A percentile compares a stretch with the other conserved stretches of the same genome.
Conservation (phyloP, 2,329 filamentous ascomycete species). For the Chaetomiaceae sp. region DNA sequence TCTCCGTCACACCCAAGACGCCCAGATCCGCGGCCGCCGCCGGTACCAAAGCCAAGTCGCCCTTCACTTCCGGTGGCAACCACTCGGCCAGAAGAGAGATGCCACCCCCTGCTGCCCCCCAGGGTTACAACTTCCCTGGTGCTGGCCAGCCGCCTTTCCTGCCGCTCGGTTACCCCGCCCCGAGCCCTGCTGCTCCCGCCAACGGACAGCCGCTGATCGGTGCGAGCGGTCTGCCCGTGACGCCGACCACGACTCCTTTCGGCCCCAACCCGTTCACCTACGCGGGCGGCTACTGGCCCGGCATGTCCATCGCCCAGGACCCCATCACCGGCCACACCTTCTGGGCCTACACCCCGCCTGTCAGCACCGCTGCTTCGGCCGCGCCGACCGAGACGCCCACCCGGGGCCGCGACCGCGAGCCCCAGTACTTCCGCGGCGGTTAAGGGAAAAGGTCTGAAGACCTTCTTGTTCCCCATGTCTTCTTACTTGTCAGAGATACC, state of each 20-base stretch:
- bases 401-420: background rate
- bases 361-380: background rate
- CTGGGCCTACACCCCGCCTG: constrained; percentile 10
- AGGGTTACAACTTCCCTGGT: background rate
- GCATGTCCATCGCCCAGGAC: constrained; percentile 11
- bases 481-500: constrained; percentile 8
- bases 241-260: constrained; percentile 1
- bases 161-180: background rate
- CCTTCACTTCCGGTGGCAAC: background rate
- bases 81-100: background rate
- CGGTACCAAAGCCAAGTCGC: background rate
- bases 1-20: constrained; percentile 12
- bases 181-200: background rate
- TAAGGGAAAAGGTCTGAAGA: background rate
- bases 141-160: constrained; percentile 1
- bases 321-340: constrained; percentile 9
- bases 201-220: background rate
- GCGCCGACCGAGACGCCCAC: constrained; percentile 2
- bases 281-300: constrained; percentile 12
- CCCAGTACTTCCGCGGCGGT: background rate
- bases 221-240: constrained; percentile 10
- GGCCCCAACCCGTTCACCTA: constrained; percentile 5
- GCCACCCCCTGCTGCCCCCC: background rate
- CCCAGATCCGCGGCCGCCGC: background rate
- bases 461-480: background rate